Evolutionary conservation across 805 yeast genomes (phyloP).

Genomic region (Ogataea degrootiae): DNA sequence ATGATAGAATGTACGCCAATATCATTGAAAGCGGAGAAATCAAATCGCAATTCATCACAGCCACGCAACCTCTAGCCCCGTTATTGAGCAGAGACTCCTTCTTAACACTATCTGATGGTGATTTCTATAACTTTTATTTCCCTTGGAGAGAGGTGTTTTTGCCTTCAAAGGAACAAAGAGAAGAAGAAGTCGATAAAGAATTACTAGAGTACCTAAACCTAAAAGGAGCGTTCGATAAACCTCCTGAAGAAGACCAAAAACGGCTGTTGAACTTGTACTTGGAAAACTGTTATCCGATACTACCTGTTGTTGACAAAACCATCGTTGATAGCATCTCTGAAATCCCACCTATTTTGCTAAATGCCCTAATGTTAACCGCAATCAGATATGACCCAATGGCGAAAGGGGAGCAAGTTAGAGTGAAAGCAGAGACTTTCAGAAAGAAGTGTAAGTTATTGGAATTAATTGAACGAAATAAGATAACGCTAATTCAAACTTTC

Average conservation of each 20-base stretch:
- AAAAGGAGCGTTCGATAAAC: conserved; percentile 24
- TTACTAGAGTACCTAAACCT: conserved; percentile 18
- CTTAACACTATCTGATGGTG: conserved; percentile 28
- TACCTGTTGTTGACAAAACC: conserved; percentile 26
- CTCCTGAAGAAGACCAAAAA: conserved; percentile 19
- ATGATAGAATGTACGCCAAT: conserved; percentile 24
- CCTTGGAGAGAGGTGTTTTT: conserved; percentile 28
- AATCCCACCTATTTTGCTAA: conserved; percentile 24
- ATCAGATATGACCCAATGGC: conserved; percentile 19
- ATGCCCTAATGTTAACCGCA: conserved; percentile 25
- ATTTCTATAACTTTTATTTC: conserved; percentile 25
- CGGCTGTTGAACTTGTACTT: conserved; percentile 18
- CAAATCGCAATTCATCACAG: conserved; percentile 26
- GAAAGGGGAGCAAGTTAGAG: conserved; percentile 12
- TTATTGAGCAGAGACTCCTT: conserved; percentile 28
- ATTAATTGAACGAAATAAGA: conserved; percentile 23
- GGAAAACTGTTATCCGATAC: conserved; percentile 25
- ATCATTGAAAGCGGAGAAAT: conserved; percentile 18
- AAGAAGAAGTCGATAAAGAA: conserved; percentile 19
- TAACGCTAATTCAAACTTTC: conserved; percentile 26
- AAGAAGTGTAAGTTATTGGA: conserved; percentile 24
- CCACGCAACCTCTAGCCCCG: conserved; percentile 31
- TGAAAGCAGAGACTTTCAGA: conserved; percentile 19
- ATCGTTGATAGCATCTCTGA: conserved; percentile 13
- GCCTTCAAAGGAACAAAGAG: conserved; percentile 11